These are phyloP conservation scores for Datisca glomerata DNA, from an alignment of 306 rosid genomes.

Conservation along the genomic window DNA sequence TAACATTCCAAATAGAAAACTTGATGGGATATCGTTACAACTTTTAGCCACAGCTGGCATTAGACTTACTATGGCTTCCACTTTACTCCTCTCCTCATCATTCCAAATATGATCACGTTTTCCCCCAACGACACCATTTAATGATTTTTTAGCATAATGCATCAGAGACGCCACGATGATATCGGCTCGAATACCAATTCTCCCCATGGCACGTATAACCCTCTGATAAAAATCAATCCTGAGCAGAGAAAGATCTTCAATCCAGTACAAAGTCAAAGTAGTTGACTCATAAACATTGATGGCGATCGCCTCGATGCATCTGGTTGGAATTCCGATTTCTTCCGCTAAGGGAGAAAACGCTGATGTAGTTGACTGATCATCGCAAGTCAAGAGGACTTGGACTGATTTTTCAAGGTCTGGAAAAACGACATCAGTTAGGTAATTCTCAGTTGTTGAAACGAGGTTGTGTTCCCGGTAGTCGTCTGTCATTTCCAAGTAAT, in stretches of 20 bases:
- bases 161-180: constrained; percentile 54
- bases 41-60: constrained; percentile 58
- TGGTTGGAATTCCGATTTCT: constrained; percentile 38
- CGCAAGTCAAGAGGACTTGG: constrained; percentile 58
- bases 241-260: constrained; percentile 54
- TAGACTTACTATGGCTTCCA: constrained; percentile 57
- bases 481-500: constrained; percentile 74
- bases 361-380: too few relatives aligned
- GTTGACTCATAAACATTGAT: constrained; percentile 63
- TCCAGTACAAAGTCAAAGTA: constrained; percentile 54
- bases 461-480: constrained; percentile 70
- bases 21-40: constrained; percentile 46
- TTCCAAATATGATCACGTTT: constrained; percentile 22
- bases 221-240: constrained; percentile 51
- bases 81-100: constrained; percentile 37
- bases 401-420: constrained; percentile 57
- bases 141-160: constrained; percentile 76
- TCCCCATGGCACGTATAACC: constrained; percentile 49
- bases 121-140: constrained; percentile 48
- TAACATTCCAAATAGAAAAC: constrained; percentile 71
- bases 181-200: constrained; percentile 58
- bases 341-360: constrained; percentile 47
- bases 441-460: constrained; percentile 36
- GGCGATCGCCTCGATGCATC: constrained; percentile 82
- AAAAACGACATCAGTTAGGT: constrained; percentile 51